These are phyloP conservation scores for Microdochium nivale DNA, from an alignment of 2,329 filamentous ascomycete genomes.

Conservation along the genomic window DNA sequence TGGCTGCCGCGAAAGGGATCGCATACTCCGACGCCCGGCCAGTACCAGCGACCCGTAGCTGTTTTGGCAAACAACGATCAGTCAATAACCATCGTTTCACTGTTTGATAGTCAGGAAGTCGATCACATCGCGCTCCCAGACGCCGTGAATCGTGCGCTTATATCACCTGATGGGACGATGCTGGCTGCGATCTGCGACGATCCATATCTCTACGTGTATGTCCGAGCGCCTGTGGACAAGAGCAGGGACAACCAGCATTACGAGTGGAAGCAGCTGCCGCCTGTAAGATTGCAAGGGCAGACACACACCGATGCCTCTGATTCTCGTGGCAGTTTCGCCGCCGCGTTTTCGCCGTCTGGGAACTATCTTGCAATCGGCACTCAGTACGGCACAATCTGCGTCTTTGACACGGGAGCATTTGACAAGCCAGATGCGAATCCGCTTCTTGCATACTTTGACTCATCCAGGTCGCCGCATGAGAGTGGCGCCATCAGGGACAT, in stretches of 20 bases:
- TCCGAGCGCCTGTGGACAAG: constrained; percentile 33
- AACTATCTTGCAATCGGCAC: constrained; percentile 67
- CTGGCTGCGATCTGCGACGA: constrained; percentile 83
- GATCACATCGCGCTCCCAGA: constrained; percentile 68
- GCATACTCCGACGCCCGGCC: constrained; percentile 18
- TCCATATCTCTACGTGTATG: constrained; percentile 77
- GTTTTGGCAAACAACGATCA: constrained; percentile 86
- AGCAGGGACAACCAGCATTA: constrained; percentile 23
- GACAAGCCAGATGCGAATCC: constrained; percentile 40
- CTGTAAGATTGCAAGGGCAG: constrained; percentile 50
- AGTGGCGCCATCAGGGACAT: constrained; percentile 82
- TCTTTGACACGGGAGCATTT: constrained; percentile 54
- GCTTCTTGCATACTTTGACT: constrained; percentile 67
- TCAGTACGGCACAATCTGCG: constrained; percentile 70
- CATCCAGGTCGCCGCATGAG: constrained; percentile 62
- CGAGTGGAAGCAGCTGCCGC: constrained; percentile 42
- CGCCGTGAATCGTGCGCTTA: constrained; percentile 87
- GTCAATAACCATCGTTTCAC: constrained; percentile 74
- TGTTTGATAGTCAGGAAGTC: constrained; percentile 56
- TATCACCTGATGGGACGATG: constrained; percentile 78
- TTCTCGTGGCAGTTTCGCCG: constrained; percentile 65
- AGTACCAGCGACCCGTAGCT: constrained; percentile 50
- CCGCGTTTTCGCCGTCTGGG: constrained; percentile 66
- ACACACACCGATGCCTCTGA: constrained; percentile 43
- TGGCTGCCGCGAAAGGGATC: constrained; percentile 43